Evolutionary conservation across 2,329 filamentous ascomycete genomes (phyloP), one percentile per base, ranked within the genome.

Genomic region (Exserohilum rostratum): DNA sequence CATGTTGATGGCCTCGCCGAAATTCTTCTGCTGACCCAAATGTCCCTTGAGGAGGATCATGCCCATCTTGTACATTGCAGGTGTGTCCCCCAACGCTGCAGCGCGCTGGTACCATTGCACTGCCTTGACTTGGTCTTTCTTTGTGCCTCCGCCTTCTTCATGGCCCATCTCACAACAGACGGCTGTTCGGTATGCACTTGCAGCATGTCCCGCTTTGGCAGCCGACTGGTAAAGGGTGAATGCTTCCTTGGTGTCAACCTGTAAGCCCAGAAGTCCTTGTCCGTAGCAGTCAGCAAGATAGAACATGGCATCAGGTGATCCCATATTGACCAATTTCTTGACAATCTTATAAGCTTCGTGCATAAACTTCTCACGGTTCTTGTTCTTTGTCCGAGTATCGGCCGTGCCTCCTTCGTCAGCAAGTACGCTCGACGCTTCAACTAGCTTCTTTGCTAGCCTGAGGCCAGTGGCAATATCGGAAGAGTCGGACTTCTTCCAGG

Each of bases 31-130:
- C 72, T 98, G 93, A 3, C 93, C 93, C n/a, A 99, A 83, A 25
- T 98, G 82, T 10, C 93, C 95, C 76, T 98, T 98, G 50, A 98
- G 84, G 58, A 91, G 80, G 62, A 99, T 96, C 88, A 97, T 96
- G 54, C 95, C 95, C 77, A 98, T 87, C 77, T 99, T 99, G 80
- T 97, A 99, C 91, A 98, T 96, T 27, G 93, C 95, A 0, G 93
- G 90, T 1, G 90, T 89, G 69, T 99, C 93, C 3, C 95, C 93
- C 2, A 98, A 82, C 11, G 89, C 89, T 10, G 95, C 93, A 6
- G 95, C 92, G 38, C 93, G 90, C 73, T 93, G 92, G 76, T 99
- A 99, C 95, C 95, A 99, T 74, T 98, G 93, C 17, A 98, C 93
- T 1, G 95, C 93, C 77, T 98, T 98, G 62, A 93, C 78, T 0